Conservation (phyloP, 805 yeast genomes). For the Lachancea dasiensis region DNA sequence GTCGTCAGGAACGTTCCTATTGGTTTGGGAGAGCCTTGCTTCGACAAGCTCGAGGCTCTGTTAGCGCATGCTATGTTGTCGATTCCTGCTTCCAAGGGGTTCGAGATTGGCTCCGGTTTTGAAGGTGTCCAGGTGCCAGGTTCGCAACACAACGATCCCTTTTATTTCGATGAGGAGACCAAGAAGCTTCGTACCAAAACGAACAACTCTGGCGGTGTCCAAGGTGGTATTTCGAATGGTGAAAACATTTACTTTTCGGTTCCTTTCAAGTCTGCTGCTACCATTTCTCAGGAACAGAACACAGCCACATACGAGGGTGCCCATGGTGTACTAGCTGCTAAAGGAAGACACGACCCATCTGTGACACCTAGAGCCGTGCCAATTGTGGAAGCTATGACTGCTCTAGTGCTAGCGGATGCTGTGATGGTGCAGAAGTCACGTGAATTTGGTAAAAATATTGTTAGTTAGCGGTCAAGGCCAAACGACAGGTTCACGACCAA, state of each 20-base stretch:
- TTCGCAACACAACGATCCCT: constrained; percentile 89
- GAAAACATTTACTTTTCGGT: constrained; percentile 91
- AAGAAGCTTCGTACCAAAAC: constrained; percentile 77
- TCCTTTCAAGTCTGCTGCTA: constrained; percentile 97
- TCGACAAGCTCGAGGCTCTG: constrained; percentile 91
- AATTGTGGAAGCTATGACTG: constrained; percentile 97
- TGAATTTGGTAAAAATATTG: constrained; percentile 43
- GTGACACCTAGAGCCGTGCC: constrained; percentile 99
- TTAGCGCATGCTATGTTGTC: constrained; percentile 98
- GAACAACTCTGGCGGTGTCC: constrained; percentile 94
- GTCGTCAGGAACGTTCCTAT: constrained; percentile 89
- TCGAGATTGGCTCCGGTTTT: constrained; percentile 96
- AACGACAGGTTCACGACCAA: not conserved
- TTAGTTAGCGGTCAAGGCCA: constrained; percentile 16
- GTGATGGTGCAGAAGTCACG: constrained; percentile 81
- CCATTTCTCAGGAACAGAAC: constrained; percentile 86
- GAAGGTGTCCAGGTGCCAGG: constrained; percentile 87
- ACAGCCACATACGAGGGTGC: constrained; percentile 88
- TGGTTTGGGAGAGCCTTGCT: constrained; percentile 97
- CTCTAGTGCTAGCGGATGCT: constrained; percentile 86
- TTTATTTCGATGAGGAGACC: constrained; percentile 51
- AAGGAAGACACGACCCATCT: constrained; percentile 98
- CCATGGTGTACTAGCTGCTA: constrained; percentile 83
- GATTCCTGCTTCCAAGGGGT: constrained; percentile 96
- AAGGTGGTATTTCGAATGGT: constrained; percentile 97